Percentiles rank a stretch among this genome's conserved stretches.
These are phyloP conservation scores for Pichia sp. DNA, from an alignment of 1,139 yeast genomes.

Conservation along the genomic window DNA sequence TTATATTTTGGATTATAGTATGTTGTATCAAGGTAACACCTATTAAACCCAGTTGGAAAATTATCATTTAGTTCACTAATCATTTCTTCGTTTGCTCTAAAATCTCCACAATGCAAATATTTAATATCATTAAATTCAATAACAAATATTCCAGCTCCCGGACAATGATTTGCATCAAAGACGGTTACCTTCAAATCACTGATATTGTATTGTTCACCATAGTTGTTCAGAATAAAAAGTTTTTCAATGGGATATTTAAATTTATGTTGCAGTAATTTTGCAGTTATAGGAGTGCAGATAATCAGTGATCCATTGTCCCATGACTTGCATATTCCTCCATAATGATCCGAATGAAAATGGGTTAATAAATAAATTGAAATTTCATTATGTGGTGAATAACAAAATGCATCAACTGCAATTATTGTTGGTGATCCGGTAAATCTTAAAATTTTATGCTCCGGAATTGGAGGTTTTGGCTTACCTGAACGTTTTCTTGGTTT, in stretches of 20 bases:
- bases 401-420: slow-evolving; percentile 66
- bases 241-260: slow-evolving; percentile 29
- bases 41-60: slow-evolving; percentile 40
- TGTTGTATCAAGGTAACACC: slow-evolving; percentile 80
- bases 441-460: slow-evolving; percentile 45
- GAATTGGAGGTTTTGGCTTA: slow-evolving; percentile 39
- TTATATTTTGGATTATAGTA: slow-evolving; percentile 68
- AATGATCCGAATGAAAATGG: slow-evolving; percentile 93
- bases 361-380: slow-evolving; percentile 54
- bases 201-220: slow-evolving; percentile 31
- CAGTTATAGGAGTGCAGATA: slow-evolving; percentile 68
- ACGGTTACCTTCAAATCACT: slow-evolving; percentile 53
- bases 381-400: slow-evolving; percentile 41
- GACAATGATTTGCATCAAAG: slow-evolving; percentile 90
- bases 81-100: slow-evolving; percentile 57
- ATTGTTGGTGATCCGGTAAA: slow-evolving; percentile 32
- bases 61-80: slow-evolving; percentile 30
- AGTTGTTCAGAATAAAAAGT: slow-evolving; percentile 35
- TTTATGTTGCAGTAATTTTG: slow-evolving; percentile 32
- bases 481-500: slow-evolving; percentile 27
- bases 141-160: slow-evolving; percentile 81
- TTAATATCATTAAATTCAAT: slow-evolving; percentile 41
- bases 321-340: slow-evolving; percentile 71
- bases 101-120: slow-evolving; percentile 85
- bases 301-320: slow-evolving; percentile 63